Percentiles rank a stretch among this genome's conserved stretches.
Evolutionary conservation across 2,329 filamentous ascomycete species (phyloP).

Genomic region (Zymoseptoria pseudotritici): DNA sequence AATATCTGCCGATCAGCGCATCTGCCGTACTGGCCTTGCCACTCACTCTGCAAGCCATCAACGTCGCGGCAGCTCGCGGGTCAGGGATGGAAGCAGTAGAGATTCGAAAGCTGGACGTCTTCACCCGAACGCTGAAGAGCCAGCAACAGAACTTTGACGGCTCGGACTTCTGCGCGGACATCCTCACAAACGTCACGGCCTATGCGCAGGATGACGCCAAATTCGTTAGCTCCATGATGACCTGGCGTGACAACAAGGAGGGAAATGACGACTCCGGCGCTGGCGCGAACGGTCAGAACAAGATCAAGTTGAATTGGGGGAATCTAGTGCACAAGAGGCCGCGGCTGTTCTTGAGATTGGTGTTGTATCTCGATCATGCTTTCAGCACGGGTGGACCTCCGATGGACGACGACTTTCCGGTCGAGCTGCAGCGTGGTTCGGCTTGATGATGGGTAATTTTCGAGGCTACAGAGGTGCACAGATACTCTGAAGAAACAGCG

Average conservation of each 20-base stretch:
- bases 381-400: slow-evolving; percentile 4
- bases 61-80: slow-evolving; percentile 5
- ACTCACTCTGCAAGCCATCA: slow-evolving; percentile 8
- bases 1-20: slow-evolving; percentile 7
- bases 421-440: neutral
- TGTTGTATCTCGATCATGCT: slow-evolving; percentile 7
- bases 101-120: slow-evolving; percentile 7
- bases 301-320: slow-evolving; percentile 5
- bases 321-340: slow-evolving; percentile 5
- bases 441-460: neutral
- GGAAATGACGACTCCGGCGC: neutral
- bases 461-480: neutral
- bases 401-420: slow-evolving; percentile 5
- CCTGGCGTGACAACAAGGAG: slow-evolving; percentile 2
- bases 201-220: slow-evolving; percentile 3
- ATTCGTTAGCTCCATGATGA: neutral
- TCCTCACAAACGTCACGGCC: slow-evolving; percentile 5
- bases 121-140: slow-evolving; percentile 1
- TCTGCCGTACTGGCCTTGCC: slow-evolving; percentile 3
- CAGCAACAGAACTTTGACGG: slow-evolving; percentile 5
- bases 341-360: slow-evolving; percentile 4
- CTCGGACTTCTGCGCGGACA: slow-evolving; percentile 4
- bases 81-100: slow-evolving; percentile 1
- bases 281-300: neutral
- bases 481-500: neutral